These are phyloP conservation scores for Syncephalastrum sp. DNA, from an alignment of 371 early-diverging fungal species.

Conservation along the genomic window DNA sequence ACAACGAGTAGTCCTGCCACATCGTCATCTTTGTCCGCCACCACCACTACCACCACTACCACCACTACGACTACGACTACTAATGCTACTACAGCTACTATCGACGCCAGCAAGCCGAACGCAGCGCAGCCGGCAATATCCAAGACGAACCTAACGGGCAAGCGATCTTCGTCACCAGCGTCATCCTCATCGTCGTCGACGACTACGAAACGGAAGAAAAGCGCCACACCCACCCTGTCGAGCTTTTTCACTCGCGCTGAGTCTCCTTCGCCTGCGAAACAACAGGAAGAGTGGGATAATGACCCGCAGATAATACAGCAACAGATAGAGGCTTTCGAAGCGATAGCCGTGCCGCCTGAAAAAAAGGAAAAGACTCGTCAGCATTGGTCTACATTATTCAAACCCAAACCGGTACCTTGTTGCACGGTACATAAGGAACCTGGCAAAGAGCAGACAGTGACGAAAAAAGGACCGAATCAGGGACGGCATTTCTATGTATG, in stretches of 20 bases:
- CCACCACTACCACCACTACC: background rate
- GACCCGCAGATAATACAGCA: too few relatives aligned
- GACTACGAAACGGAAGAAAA: constrained; percentile 1
- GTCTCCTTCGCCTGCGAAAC: too few relatives aligned
- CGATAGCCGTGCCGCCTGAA: background rate
- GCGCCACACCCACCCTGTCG: too few relatives aligned
- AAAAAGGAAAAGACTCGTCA: too few relatives aligned
- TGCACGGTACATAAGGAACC: constrained; percentile 67
- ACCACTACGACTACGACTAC: background rate
- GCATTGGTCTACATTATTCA: constrained; percentile 61
- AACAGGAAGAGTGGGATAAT: too few relatives aligned
- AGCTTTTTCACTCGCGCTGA: too few relatives aligned
- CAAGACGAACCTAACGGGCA: too few relatives aligned
- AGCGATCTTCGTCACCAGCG: too few relatives aligned
- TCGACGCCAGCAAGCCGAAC: background rate
- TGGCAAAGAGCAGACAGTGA: constrained; percentile 63
- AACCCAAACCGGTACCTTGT: constrained; percentile 46
- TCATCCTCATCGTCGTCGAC: background rate
- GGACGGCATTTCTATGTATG: constrained; percentile 75
- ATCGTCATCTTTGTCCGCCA: background rate
- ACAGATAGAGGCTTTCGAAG: too few relatives aligned
- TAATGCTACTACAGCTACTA: background rate
- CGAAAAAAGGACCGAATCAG: constrained; percentile 73
- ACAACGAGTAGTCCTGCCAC: background rate
- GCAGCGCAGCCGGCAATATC: too few relatives aligned